Percentiles rank a stretch among this genome's conserved stretches.
phyloP scores from a whole-genome alignment of 2,329 filamentous ascomycete genomes.

The Xylaria sp. region DNA sequence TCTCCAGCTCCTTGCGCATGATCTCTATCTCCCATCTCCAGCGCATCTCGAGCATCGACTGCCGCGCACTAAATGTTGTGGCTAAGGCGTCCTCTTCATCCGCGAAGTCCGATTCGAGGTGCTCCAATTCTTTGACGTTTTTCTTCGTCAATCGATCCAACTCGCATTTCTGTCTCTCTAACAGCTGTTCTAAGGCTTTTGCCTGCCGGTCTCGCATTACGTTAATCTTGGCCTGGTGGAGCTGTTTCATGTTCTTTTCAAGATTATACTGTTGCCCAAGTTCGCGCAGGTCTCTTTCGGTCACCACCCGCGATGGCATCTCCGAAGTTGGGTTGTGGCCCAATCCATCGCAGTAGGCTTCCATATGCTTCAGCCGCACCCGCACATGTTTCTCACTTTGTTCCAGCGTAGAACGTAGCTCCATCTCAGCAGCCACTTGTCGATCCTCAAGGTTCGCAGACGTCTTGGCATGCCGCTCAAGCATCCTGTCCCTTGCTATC shows the following conservation, averaged over 20 bases:
- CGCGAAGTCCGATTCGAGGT: constrained; percentile 58
- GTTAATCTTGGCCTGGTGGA: constrained; percentile 71
- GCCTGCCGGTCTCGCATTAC: constrained; percentile 73
- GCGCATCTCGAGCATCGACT: constrained; percentile 57
- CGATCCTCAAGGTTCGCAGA: constrained; percentile 68
- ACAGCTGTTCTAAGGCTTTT: constrained; percentile 69
- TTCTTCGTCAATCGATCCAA: constrained; percentile 58
- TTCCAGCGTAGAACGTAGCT: constrained; percentile 64
- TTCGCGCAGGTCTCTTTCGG: constrained; percentile 68
- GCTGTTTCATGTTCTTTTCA: constrained; percentile 67
- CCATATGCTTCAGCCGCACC: constrained; percentile 72
- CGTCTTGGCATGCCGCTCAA: constrained; percentile 64
- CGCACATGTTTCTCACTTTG: constrained; percentile 67
- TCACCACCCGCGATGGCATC: constrained; percentile 65
- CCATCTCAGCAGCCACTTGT: constrained; percentile 72
- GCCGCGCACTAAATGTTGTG: constrained; percentile 58
- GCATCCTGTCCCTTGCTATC: constrained; percentile 63
- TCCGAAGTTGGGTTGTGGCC: constrained; percentile 54
- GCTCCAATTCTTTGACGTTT: constrained; percentile 61
- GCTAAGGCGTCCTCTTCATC: constrained; percentile 63
- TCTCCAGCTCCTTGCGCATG: constrained; percentile 64
- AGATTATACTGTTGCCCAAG: constrained; percentile 70
- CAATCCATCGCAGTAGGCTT: constrained; percentile 70
- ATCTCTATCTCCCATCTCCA: constrained; percentile 67
- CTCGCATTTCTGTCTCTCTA: constrained; percentile 65